Evolutionary conservation across 2,329 filamentous ascomycete genomes (phyloP).

Genomic region (Penicillium janthinellum): DNA sequence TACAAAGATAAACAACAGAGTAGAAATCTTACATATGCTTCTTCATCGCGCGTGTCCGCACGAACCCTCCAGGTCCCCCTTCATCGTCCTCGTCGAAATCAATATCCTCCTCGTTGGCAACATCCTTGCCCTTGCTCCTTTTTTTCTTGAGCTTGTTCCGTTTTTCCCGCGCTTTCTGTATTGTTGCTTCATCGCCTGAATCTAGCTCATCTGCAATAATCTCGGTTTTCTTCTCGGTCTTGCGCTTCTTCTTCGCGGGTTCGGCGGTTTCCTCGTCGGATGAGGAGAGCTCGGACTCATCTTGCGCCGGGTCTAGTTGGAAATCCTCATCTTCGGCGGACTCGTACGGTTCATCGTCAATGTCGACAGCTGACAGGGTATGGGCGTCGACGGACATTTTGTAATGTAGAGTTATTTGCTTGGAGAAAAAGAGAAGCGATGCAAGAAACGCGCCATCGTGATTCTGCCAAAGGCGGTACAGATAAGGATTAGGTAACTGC

Average conservation of each 20-base stretch:
- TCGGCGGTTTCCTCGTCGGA: slow-evolving; percentile 34
- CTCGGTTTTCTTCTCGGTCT: slow-evolving; percentile 28
- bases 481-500: slow-evolving; percentile 16
- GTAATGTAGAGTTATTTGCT: neutral
- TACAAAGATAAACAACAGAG: neutral
- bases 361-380: slow-evolving; percentile 21
- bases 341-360: slow-evolving; percentile 40
- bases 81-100: slow-evolving; percentile 46
- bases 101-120: slow-evolving; percentile 42
- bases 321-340: slow-evolving; percentile 45
- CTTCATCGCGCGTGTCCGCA: slow-evolving; percentile 58
- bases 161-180: slow-evolving; percentile 50
- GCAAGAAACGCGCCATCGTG: slow-evolving; percentile 6
- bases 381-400: slow-evolving; percentile 25
- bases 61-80: slow-evolving; percentile 53
- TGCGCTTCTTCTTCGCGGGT: slow-evolving; percentile 45
- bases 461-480: slow-evolving; percentile 31
- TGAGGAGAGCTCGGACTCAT: slow-evolving; percentile 39
- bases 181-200: slow-evolving; percentile 60
- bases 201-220: slow-evolving; percentile 47
- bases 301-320: slow-evolving; percentile 36
- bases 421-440: slow-evolving; percentile 4
- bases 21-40: slow-evolving; percentile 45
- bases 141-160: slow-evolving; percentile 44
- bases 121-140: slow-evolving; percentile 34